Percentiles rank a stretch among this genome's conserved stretches.
phyloP scores from a whole-genome alignment of 305 asterid genomes.

The Fraxinus floribunda region DNA sequence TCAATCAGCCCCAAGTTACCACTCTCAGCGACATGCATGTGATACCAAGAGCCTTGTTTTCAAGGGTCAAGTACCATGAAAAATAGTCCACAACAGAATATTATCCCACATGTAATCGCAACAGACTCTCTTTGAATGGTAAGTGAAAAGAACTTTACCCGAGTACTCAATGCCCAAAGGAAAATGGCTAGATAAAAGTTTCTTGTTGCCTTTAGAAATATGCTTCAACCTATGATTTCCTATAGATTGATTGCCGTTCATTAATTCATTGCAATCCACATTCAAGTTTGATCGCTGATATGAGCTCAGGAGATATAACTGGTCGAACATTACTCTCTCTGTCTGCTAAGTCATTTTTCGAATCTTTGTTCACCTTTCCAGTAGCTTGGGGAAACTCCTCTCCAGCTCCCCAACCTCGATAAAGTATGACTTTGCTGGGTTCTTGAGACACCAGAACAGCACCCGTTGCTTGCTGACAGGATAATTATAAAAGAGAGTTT shows the following conservation, averaged over 20 bases:
- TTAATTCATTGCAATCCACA: slow-evolving; percentile 52
- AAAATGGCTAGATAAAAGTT: not conserved
- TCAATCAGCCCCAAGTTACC: not conserved
- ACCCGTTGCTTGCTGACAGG: slow-evolving; percentile 82
- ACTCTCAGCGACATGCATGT: not conserved
- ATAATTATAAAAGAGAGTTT: slow-evolving; percentile 4
- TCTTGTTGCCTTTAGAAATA: not conserved
- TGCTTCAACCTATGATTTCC: not conserved
- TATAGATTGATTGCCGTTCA: slow-evolving; percentile 2
- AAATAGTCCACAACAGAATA: not conserved
- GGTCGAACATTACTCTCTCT: slow-evolving; percentile 30
- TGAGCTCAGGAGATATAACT: slow-evolving; percentile 66
- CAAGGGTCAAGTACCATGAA: not conserved
- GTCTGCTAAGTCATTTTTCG: slow-evolving; percentile 10
- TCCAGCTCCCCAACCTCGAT: slow-evolving; percentile 80
- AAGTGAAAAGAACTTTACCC: not conserved
- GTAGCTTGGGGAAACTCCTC: slow-evolving; percentile 30
- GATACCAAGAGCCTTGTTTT: not conserved
- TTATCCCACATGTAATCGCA: not conserved
- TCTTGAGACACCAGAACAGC: slow-evolving; percentile 86
- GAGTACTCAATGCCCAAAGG: not conserved
- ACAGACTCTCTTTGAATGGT: not conserved
- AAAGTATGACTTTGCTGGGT: slow-evolving; percentile 91
- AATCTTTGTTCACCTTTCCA: slow-evolving; percentile 18
- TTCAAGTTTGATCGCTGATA: slow-evolving; percentile 75